Percentiles rank a stretch among this genome's conserved stretches.
Evolutionary conservation across 2,329 filamentous ascomycete genomes (phyloP).

Genomic region (Dactylellina cionopaga): DNA sequence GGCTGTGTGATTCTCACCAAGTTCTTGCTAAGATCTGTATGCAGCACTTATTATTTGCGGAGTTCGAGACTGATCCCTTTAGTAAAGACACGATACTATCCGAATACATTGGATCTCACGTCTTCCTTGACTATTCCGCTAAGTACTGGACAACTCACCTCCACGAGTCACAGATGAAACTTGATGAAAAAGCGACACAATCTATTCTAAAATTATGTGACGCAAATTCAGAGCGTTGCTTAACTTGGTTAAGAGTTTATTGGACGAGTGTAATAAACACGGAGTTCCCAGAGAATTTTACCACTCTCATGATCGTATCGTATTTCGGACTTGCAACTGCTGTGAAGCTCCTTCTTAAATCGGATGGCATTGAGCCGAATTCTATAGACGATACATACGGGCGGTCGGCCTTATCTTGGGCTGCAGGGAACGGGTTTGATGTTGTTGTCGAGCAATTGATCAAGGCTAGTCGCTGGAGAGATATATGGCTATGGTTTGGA

Average conservation of each 20-base stretch:
- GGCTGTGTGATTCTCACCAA: constrained; percentile 8
- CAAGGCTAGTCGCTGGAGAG: background rate
- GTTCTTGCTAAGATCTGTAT: constrained; percentile 3
- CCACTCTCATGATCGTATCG: constrained; percentile 3
- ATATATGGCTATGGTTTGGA: background rate
- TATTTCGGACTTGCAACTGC: constrained; percentile 6
- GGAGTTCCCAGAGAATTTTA: background rate
- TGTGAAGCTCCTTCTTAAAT: background rate
- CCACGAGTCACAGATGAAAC: background rate
- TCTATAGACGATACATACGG: background rate
- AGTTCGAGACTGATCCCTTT: background rate
- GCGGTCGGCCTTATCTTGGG: constrained; percentile 27
- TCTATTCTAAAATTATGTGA: constrained; percentile 8
- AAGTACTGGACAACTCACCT: constrained; percentile 10
- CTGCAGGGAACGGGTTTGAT: constrained; percentile 5
- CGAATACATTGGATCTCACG: background rate
- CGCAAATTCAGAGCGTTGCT: background rate
- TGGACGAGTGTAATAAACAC: constrained; percentile 5
- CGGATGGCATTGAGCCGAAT: background rate
- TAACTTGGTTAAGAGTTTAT: constrained; percentile 13
- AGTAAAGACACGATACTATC: background rate
- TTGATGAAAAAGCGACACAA: background rate
- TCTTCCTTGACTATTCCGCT: constrained; percentile 23
- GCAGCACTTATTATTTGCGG: background rate
- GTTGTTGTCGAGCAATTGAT: background rate